Evolutionary conservation across 2,329 filamentous ascomycete genomes (phyloP).

Genomic region (Xylaria hypoxylon): DNA sequence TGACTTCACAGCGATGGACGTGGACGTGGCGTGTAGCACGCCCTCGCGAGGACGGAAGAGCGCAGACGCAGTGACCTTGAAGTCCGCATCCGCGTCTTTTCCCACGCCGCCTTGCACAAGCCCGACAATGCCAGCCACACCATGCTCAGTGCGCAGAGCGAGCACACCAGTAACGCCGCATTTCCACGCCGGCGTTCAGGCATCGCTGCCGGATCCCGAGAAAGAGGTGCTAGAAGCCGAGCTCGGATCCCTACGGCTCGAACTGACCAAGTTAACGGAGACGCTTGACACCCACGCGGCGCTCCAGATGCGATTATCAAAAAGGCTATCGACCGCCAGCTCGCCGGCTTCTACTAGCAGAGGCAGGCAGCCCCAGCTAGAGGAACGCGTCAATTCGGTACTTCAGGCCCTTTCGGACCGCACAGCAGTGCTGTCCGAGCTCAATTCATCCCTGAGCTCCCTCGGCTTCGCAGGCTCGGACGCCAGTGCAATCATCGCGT

Average conservation of each 20-base stretch:
- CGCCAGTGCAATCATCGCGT: conserved; percentile 60
- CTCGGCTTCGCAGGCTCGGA: conserved; percentile 65
- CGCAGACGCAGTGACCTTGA: background rate
- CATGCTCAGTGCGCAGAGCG: conserved; percentile 48
- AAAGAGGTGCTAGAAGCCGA: conserved; percentile 60
- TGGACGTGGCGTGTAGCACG: conserved; percentile 64
- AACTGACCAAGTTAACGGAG: conserved; percentile 60
- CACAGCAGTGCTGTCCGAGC: conserved; percentile 58
- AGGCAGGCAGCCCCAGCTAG: conserved; percentile 50
- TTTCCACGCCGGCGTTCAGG: conserved; percentile 57
- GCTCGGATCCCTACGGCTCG: conserved; percentile 60
- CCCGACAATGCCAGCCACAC: conserved; percentile 51
- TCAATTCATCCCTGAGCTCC: conserved; percentile 59
- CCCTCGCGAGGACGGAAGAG: conserved; percentile 53
- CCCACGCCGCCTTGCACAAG: conserved; percentile 68
- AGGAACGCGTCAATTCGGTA: conserved; percentile 57
- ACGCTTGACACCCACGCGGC: conserved; percentile 62
- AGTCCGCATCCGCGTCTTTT: conserved; percentile 55
- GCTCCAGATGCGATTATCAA: conserved; percentile 52
- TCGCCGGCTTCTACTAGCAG: conserved; percentile 11
- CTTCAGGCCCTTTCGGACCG: conserved; percentile 62
- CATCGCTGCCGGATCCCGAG: conserved; percentile 56
- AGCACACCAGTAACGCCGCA: conserved; percentile 42
- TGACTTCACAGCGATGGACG: conserved; percentile 62
- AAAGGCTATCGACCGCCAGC: conserved; percentile 41